Base-by-base conservation (phyloP, 75 land plant species). In the Cupressus sempervirens region DNA sequence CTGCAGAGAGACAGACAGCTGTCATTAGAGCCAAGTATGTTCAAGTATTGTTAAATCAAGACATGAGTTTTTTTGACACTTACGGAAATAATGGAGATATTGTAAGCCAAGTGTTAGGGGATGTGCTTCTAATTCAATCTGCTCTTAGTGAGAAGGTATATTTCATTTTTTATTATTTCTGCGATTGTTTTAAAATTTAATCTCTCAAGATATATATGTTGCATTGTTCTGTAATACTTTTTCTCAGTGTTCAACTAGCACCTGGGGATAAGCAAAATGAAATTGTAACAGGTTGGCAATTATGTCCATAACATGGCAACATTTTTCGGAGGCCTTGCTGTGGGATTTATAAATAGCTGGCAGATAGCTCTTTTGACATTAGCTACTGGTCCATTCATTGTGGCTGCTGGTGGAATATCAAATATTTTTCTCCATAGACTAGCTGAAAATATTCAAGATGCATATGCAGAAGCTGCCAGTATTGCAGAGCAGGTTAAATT, bases 271-370 rank as follows among this genome's bases (percentile, higher is more conserved):
- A 38, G 23, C 84, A 82, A 84, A 41, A 18, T 34, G 84, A 46
- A 34, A 23, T 82, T 82, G 83, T 35, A 32, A 53, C 96, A 98
- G 99, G 99, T 98, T 81, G 98, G 99, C 50, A 96, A 98, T 82
- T 98, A 98, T 85, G 91, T 98, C 52, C 99, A 98, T 83, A 98
- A 98, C 86, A 98, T 98, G 99, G 99, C 99, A 45, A 98, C 99
- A n/a, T 98, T 94, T 89, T 87, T 96, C 84, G 92, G 97, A 77
- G 99, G 99, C 70, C 92, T 98, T 81, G 89, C 90, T 38, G 89
- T 98, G 89, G 99, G 97, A 84, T 91, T 98, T 86, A 83, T 93
- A 83, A 95, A 95, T 93, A 91, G 99, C 82, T 98, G 99, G 99
- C 92, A 97, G 85, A 91, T 98, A 88, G 93, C 99, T 20, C 94